Evolutionary conservation across 306 rosid species (phyloP), one percentile per base, ranked within the genome.

Genomic region (Cicer judaicum): DNA sequence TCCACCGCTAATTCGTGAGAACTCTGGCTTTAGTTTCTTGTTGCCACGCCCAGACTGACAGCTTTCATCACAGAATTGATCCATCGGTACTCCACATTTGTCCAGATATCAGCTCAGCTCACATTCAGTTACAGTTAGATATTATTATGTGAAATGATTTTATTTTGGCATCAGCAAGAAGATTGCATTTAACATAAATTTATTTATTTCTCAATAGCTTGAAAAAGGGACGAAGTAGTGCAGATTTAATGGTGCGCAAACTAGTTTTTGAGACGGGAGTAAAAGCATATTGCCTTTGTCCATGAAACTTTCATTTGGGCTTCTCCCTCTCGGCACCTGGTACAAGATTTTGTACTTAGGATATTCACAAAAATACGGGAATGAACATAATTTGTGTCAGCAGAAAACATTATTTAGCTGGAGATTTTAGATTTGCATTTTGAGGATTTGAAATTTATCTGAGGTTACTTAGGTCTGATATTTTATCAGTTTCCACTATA

Each of bases 21-120:
- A 87, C 80, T 56, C 86, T 40, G 90, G 88, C 73, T 87, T 87
- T 82, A 84, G 86, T 81, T 87, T 87, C 83, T 74, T 87, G 85
- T 73, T 87, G 77, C 90, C 90, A 16, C 82, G 76, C 43, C 24
- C 84, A 76, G 88, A 84, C 42, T 76, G 78, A 86, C 63, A 68
- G 36, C 79, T 77, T 68, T 54, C 59, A 2, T 47, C 41, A 65
- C 60, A 70, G 81, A 62, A 52, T 68, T 79, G 74, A 75, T 65
- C 56, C 10, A 34, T 13, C 44, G 56, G 19, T 18, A 52, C 73
- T 19, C 73, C 41, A 42, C 64, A 46, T 15, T 53, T 7, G n/a
- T 70, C 57, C 57, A 41, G 41, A 41, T 64, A 15, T 42, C 38
- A 65, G 70, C 65, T 29, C 7, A 47, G 40, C 40, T 56, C 60